Conservation (phyloP, 495 filamentous ascomycete genomes). For the Penicillium samsonianum region DNA sequence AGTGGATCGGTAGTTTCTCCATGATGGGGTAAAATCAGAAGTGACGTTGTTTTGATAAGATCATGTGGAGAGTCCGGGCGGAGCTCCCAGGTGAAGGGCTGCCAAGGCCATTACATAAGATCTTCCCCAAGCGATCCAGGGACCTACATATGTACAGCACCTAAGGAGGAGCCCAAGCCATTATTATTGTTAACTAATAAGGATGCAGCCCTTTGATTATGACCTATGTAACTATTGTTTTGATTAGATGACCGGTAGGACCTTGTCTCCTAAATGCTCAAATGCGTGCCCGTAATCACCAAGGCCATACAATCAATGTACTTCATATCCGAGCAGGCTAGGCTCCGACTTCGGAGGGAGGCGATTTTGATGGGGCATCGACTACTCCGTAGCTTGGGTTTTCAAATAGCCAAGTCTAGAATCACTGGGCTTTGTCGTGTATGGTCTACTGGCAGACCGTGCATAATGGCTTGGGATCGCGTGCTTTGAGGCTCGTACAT, state of each 20-base stretch:
- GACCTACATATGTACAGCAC: too few relatives aligned
- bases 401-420: constrained; percentile 5
- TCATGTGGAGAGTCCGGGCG: constrained; percentile 9
- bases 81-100: not conserved
- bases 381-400: not conserved
- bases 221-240: not conserved
- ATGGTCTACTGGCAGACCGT: not conserved
- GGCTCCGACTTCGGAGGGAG: constrained; percentile 18
- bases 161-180: not conserved
- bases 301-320: too few relatives aligned
- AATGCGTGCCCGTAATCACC: not conserved
- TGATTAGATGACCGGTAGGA: not conserved
- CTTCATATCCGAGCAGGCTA: not conserved
- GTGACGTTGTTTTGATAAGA: constrained; percentile 17
- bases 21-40: constrained; percentile 16
- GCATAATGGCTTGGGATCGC: not conserved
- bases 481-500: constrained; percentile 6
- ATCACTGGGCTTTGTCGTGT: not conserved
- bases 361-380: not conserved
- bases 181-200: not conserved
- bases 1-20: constrained; percentile 31
- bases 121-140: not conserved
- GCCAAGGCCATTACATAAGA: constrained; percentile 8
- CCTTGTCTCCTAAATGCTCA: constrained; percentile 2
- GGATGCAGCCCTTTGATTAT: not conserved